These are phyloP conservation scores for Aureobasidium mangrovei DNA, from an alignment of 2,329 filamentous ascomycete species.

Conservation along the genomic window DNA sequence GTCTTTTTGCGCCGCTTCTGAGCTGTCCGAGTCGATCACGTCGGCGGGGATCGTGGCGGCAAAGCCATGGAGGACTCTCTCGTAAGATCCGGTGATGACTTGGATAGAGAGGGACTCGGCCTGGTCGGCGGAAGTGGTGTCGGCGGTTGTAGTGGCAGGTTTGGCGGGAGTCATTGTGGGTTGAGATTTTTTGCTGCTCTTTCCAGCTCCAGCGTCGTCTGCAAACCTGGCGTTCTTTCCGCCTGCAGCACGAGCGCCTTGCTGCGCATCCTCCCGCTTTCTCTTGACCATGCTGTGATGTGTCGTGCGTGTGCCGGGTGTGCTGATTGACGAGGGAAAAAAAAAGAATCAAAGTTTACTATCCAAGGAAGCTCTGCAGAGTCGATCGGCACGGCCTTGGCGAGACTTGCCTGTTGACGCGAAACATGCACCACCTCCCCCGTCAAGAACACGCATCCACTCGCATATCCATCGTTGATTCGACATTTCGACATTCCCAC, in stretches of 20 bases:
- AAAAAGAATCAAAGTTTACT: slow-evolving; percentile 1
- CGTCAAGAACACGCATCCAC: slow-evolving; percentile 4
- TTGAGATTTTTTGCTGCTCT: slow-evolving; percentile 2
- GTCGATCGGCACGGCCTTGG: not conserved
- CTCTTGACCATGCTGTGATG: slow-evolving; percentile 19
- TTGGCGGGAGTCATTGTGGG: not conserved
- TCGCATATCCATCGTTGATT: slow-evolving; percentile 6
- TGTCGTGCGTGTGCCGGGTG: not conserved
- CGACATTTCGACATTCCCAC: slow-evolving; percentile 3
- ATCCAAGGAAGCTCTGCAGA: not conserved
- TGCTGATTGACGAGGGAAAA: not conserved
- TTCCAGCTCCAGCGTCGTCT: not conserved
- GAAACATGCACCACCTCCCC: not conserved
- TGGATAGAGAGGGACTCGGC: slow-evolving; percentile 49
- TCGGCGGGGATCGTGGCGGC: slow-evolving; percentile 58
- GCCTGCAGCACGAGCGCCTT: not conserved
- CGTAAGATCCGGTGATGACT: slow-evolving; percentile 88
- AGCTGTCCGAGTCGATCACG: slow-evolving; percentile 20
- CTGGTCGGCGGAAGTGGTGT: not conserved
- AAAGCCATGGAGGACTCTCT: slow-evolving; percentile 82
- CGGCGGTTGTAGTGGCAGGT: not conserved
- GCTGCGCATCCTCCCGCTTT: slow-evolving; percentile 17
- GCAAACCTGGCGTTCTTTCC: slow-evolving; percentile 11
- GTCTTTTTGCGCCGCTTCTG: slow-evolving; percentile 17
- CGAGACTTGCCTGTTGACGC: not conserved